Percentiles rank a stretch among this genome's conserved stretches.
phyloP scores from a whole-genome alignment of 352 stramenopile genomes.

The Globisporangium iwayamae region DNA sequence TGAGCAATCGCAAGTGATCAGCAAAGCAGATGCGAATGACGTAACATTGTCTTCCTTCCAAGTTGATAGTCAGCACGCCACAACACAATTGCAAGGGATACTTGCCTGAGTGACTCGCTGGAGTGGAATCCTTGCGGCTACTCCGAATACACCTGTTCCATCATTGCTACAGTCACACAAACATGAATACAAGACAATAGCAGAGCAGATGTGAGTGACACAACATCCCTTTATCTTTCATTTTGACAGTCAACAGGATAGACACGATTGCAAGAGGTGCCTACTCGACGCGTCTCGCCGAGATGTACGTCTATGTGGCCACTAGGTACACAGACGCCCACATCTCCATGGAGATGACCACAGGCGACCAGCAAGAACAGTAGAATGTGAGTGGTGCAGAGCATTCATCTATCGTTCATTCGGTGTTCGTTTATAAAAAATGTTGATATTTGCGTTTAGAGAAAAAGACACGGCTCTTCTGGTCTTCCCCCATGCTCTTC shows the following conservation, averaged over 20 bases:
- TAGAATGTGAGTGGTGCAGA: background rate
- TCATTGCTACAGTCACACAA: too few species aligned
- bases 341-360: background rate
- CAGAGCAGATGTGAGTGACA: too few species aligned
- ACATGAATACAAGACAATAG: too few species aligned
- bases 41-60: too few species aligned
- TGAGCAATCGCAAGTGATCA: too few species aligned
- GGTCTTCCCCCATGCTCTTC: slow-evolving; percentile 6
- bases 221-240: too few species aligned
- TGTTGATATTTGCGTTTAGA: slow-evolving; percentile 7
- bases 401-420: background rate
- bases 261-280: background rate
- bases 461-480: background rate
- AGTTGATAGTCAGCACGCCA: too few species aligned
- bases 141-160: too few species aligned
- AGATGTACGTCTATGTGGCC: background rate
- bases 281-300: background rate
- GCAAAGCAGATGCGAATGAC: too few species aligned
- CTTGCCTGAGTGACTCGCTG: too few species aligned
- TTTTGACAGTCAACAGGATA: background rate
- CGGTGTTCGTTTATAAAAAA: slow-evolving; percentile 2
- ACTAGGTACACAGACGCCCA: background rate
- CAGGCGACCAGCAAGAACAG: background rate
- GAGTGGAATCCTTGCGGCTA: too few species aligned
- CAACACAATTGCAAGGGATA: too few species aligned